Evolutionary conservation across 2,329 filamentous ascomycete genomes (phyloP).

Genomic region (Talaromyces sp.): DNA sequence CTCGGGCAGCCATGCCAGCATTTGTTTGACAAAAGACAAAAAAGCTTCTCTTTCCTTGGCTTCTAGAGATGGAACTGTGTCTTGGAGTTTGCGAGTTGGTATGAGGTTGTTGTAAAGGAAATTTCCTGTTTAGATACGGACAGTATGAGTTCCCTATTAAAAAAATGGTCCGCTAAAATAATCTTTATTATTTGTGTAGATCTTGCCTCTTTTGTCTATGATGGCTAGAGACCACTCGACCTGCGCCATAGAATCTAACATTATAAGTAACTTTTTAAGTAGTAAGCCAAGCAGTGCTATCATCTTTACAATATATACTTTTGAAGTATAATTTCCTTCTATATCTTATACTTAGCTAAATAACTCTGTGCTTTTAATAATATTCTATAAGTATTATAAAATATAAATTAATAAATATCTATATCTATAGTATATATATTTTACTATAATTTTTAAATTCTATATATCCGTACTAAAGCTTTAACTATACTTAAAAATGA

Average conservation of each 20-base stretch:
- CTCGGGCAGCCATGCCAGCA: conserved; percentile 31
- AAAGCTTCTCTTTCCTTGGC: conserved; percentile 28
- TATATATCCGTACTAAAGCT: conserved; percentile 24
- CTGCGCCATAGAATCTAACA: conserved; percentile 32
- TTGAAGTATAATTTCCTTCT: conserved; percentile 12
- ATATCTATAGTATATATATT: background rate
- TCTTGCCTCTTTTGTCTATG: background rate
- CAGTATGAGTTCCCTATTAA: background rate
- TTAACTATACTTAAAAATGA: conserved; percentile 23
- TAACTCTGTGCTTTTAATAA: conserved; percentile 16
- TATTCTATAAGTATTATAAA: conserved; percentile 11
- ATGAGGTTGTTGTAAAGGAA: conserved; percentile 16
- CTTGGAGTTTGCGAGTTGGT: conserved; percentile 12
- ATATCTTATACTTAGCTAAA: conserved; percentile 15
- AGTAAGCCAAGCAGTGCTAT: conserved; percentile 15
- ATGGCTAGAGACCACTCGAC: conserved; percentile 34
- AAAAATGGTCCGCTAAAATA: conserved; percentile 10
- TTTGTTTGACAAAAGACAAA: conserved; percentile 23
- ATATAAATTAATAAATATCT: background rate
- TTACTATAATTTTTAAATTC: conserved; percentile 21
- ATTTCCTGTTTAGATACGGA: conserved; percentile 7
- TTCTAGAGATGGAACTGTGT: conserved; percentile 18
- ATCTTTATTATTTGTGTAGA: conserved; percentile 13
- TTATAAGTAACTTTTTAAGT: conserved; percentile 6
- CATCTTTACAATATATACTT: conserved; percentile 16